Conservation (phyloP, 805 yeast genomes). For the Pichia deserticola region DNA sequence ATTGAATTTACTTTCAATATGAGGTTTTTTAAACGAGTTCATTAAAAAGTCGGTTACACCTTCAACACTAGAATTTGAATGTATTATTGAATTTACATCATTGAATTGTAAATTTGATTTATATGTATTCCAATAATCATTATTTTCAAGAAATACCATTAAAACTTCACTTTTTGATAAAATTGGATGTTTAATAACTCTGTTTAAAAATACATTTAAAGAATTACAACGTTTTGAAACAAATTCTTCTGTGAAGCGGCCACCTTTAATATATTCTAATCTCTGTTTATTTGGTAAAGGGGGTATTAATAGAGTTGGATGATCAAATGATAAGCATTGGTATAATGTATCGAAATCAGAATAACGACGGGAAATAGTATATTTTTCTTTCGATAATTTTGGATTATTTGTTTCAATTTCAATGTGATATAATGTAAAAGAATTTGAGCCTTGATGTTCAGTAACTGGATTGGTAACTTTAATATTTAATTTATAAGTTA, state of each 20-base stretch:
- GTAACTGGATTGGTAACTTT: conserved; percentile 54
- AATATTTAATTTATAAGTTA: conserved; percentile 22
- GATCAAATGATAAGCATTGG: conserved; percentile 67
- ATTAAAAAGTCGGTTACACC: conserved; percentile 84
- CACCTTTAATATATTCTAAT: conserved; percentile 89
- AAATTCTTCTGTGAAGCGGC: conserved; percentile 78
- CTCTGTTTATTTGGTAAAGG: conserved; percentile 92
- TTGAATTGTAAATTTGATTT: conserved; percentile 36
- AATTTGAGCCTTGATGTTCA: conserved; percentile 68
- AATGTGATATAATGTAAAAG: conserved; percentile 67
- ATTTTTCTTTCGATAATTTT: conserved; percentile 36
- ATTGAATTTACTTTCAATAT: conserved; percentile 44
- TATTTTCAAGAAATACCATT: conserved; percentile 61
- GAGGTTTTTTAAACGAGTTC: conserved; percentile 84
- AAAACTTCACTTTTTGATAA: conserved; percentile 64
- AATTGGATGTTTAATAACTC: conserved; percentile 68
- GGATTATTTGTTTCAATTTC: conserved; percentile 60
- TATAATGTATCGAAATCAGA: conserved; percentile 79
- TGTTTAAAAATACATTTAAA: conserved; percentile 63
- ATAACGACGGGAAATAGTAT: conserved; percentile 67
- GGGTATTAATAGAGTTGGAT: conserved; percentile 81
- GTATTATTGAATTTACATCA: not conserved
- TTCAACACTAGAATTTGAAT: conserved; percentile 38
- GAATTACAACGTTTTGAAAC: conserved; percentile 78
- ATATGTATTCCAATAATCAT: conserved; percentile 64